Percentiles rank a stretch among this genome's conserved stretches.
Evolutionary conservation across 495 filamentous ascomycete species (phyloP).

Genomic region (Hypoxylon cercidicola): DNA sequence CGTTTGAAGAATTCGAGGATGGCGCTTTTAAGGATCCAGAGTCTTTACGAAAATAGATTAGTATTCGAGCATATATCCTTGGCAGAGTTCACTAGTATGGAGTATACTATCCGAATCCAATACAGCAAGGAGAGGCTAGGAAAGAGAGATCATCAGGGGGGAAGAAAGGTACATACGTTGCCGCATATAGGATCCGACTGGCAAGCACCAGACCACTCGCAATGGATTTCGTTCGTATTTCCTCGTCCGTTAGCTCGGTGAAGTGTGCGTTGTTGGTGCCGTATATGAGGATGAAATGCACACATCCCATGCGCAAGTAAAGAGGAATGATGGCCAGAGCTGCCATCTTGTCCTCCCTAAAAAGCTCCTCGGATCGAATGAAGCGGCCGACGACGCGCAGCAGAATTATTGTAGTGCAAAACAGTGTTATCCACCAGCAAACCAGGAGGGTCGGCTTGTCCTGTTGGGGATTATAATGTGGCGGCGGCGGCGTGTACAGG

Average conservation of each 20-base stretch:
- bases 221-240: conserved; percentile 62
- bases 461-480: conserved; percentile 61
- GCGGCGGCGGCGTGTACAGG: conserved; percentile 69
- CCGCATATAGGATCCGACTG: conserved; percentile 73
- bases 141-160: background rate
- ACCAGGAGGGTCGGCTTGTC: conserved; percentile 85
- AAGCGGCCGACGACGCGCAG: conserved; percentile 81
- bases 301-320: conserved; percentile 80
- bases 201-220: conserved; percentile 74
- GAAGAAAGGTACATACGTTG: conserved; percentile 64
- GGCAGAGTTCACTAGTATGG: background rate
- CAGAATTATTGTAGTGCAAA: conserved; percentile 82
- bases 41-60: conserved; percentile 58
- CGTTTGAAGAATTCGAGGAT: conserved; percentile 91
- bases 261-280: conserved; percentile 86
- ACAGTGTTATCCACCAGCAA: conserved; percentile 92
- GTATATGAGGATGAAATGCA: conserved; percentile 83
- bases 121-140: background rate
- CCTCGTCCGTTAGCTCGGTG: conserved; percentile 53
- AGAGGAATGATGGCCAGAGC: conserved; percentile 82
- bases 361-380: conserved; percentile 81
- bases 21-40: conserved; percentile 92
- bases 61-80: conserved; percentile 4
- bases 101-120: background rate
- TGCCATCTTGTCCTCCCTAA: conserved; percentile 88